These are phyloP conservation scores for Abelmoschus esculentus DNA, from an alignment of 345 rosid species.

Conservation along the genomic window DNA sequence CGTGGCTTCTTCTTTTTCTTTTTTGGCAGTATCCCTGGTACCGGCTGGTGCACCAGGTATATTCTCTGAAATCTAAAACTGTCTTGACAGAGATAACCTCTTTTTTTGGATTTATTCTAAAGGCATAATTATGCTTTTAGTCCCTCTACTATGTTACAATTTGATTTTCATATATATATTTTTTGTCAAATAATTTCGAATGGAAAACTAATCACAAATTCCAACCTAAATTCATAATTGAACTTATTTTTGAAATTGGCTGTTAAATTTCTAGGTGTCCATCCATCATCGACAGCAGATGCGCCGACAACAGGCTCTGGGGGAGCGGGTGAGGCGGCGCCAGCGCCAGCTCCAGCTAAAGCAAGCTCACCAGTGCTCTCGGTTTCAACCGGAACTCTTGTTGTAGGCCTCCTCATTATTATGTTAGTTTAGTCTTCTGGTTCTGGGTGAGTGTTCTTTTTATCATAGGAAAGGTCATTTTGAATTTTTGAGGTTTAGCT, in stretches of 20 bases:
- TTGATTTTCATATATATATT: no score
- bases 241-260: no score
- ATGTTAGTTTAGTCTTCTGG: background rate
- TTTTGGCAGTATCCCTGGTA: slow-evolving; percentile 30
- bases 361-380: slow-evolving; percentile 18
- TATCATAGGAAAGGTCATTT: background rate
- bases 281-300: slow-evolving; percentile 17
- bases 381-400: slow-evolving; percentile 18
- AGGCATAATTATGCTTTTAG: background rate
- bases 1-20: background rate
- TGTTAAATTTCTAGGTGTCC: slow-evolving; percentile 14
- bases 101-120: background rate
- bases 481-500: background rate
- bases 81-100: no score
- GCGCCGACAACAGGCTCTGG: background rate
- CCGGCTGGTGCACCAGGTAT: slow-evolving; percentile 43
- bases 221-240: no score
- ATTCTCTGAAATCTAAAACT: background rate
- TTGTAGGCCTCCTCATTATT: slow-evolving; percentile 13
- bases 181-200: no score
- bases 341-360: slow-evolving; percentile 25
- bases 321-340: slow-evolving; percentile 12
- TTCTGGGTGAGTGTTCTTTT: background rate
- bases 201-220: no score
- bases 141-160: background rate